Conservation (phyloP, 768 basidiomycete species). For the Tylopilus sp. region DNA sequence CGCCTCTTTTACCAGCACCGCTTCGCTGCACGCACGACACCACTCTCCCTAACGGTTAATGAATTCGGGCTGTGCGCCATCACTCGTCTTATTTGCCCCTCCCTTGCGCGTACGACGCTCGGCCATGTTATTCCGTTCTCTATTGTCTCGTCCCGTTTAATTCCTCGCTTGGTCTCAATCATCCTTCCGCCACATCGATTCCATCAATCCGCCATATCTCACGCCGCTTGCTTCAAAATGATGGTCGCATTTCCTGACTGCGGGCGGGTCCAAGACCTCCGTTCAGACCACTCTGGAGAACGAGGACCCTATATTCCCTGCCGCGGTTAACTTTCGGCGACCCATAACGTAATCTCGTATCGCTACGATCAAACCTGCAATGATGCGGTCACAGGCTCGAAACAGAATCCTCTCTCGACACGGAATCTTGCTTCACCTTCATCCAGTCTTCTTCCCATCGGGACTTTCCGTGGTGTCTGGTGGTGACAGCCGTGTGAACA, state of each 20-base stretch:
- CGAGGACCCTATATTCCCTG: background rate
- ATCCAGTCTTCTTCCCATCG: background rate
- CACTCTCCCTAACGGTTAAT: slow-evolving; percentile 9
- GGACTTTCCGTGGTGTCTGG: background rate
- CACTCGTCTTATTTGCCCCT: background rate
- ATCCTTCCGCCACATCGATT: background rate
- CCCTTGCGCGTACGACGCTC: background rate
- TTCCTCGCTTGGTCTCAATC: background rate
- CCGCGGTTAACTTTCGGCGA: background rate
- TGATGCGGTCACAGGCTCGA: slow-evolving; percentile 5
- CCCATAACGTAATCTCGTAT: slow-evolving; percentile 5
- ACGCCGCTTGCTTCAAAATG: background rate
- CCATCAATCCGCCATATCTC: background rate
- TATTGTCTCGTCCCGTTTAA: background rate
- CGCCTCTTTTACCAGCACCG: background rate
- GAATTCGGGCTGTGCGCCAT: slow-evolving; percentile 14
- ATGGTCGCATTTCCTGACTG: slow-evolving; percentile 2
- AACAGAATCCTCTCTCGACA: background rate
- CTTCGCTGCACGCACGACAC: slow-evolving; percentile 2
- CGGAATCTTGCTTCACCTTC: background rate
- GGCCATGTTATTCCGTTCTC: background rate
- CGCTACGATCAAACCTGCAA: slow-evolving; percentile 15
- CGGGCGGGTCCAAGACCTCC: background rate
- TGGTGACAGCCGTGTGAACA: slow-evolving; percentile 3
- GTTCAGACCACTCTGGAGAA: background rate